Base-by-base conservation (phyloP, 1,284 basidiomycete species). In the Ganoderma lingzhi region DNA sequence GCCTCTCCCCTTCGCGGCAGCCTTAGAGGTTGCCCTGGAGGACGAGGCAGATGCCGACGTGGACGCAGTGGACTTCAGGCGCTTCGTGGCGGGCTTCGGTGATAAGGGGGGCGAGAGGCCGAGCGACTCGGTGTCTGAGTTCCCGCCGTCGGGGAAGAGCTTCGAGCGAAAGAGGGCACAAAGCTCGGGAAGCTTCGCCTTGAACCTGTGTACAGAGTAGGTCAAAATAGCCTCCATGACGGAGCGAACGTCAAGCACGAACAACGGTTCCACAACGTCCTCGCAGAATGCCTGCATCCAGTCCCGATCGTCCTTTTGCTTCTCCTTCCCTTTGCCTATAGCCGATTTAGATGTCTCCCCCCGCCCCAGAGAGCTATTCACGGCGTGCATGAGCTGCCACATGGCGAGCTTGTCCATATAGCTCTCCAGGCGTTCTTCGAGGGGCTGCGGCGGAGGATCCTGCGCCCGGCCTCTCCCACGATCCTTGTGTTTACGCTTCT, bases 371-470 rank as follows among this genome's bases (percentile, higher is more conserved):
- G 70, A 59, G 67, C 70, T 75, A 48, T 70, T 78, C 65, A 86
- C 76, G 17, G 80, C 78, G 14, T 76, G 79, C 71, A 89, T 80
- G 14, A 93, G 85, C 74, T 93, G 92, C 91, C 92, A 92, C 79
- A 86, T 88, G 5, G 89, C 90, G 5, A 94, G 79, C 75, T 89
- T 91, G 79, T 94, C 93, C 89, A 93, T 92, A 78, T 91, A 89
- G 2, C 84, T 82, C 76, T 94, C 92, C 2, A 94, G 79, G 15
- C 84, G 84, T 44, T 90, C 88, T 66, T 87, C 86, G 53, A 74
- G 82, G 66, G 67, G 67, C 53, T 69, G 70, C 37, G 73, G 62
- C 45, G 71, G 62, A 44, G 69, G 59, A 62, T 71, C 66, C 53
- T 70, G 45, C 63, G 71, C 67, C 56, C 70, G 63, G 62, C 74